phyloP scores from a whole-genome alignment of 306 rosid species.

The Ochetophila trinervis region DNA sequence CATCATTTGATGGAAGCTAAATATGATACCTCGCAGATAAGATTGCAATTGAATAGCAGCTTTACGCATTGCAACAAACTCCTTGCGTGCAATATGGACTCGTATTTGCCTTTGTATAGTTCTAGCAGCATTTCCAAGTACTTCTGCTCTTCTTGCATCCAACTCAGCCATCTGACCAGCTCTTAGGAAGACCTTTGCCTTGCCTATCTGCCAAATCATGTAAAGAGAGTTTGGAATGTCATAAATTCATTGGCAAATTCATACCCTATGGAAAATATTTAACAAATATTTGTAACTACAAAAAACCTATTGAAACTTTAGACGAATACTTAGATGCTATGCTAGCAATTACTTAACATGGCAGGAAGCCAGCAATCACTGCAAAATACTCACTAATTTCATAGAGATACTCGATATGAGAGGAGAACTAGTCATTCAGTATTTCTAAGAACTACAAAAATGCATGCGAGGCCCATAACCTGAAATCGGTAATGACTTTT shows the following conservation, averaged over 20 bases:
- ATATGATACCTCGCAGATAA: slow-evolving; percentile 72
- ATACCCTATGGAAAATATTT: neutral
- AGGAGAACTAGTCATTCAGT: neutral
- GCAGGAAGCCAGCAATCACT: neutral
- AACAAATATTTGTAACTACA: neutral
- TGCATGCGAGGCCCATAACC: neutral
- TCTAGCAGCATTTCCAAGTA: slow-evolving; percentile 96
- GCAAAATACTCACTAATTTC: neutral
- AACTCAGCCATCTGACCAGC: slow-evolving; percentile 99
- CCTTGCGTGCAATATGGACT: slow-evolving; percentile 87
- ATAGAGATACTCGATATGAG: neutral
- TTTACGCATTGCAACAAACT: slow-evolving; percentile 66
- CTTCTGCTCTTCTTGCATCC: slow-evolving; percentile 97
- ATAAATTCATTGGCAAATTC: slow-evolving; percentile 10
- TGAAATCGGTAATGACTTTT: no score
- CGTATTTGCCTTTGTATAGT: slow-evolving; percentile 92
- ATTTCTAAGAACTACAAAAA: neutral
- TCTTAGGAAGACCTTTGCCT: slow-evolving; percentile 83
- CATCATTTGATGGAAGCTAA: slow-evolving; percentile 14
- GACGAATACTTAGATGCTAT: neutral
- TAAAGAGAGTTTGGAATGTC: slow-evolving; percentile 29
- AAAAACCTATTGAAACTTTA: neutral
- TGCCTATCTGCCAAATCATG: slow-evolving; percentile 84
- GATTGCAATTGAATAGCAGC: slow-evolving; percentile 90
- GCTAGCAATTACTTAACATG: neutral